Conservation (phyloP, 2,329 filamentous ascomycete genomes). For the Lecanicillium sp. region DNA sequence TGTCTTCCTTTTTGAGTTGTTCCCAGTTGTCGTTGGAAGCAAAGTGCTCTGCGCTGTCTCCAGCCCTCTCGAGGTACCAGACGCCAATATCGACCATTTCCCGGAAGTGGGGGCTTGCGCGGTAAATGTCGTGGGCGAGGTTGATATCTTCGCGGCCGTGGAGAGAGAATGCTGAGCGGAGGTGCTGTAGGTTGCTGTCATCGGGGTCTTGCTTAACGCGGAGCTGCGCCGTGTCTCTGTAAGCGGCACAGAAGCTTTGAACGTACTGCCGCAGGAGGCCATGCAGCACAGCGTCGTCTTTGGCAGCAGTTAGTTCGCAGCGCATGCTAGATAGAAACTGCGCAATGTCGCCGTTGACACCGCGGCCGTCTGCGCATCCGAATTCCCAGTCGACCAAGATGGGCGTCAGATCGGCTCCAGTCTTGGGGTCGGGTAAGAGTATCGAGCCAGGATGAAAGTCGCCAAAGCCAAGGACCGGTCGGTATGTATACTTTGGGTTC, state of each 20-base stretch:
- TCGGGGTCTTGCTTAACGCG: neutral
- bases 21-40: slow-evolving; percentile 16
- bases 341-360: slow-evolving; percentile 19
- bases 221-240: slow-evolving; percentile 11
- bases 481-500: slow-evolving; percentile 7
- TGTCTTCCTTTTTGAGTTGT: slow-evolving; percentile 12
- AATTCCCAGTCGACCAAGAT: slow-evolving; percentile 20
- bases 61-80: slow-evolving; percentile 18
- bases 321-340: slow-evolving; percentile 19
- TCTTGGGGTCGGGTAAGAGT: slow-evolving; percentile 12
- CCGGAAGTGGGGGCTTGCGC: neutral
- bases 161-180: slow-evolving; percentile 17
- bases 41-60: slow-evolving; percentile 14
- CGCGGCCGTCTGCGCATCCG: slow-evolving; percentile 15
- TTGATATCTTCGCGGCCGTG: slow-evolving; percentile 18
- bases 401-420: slow-evolving; percentile 11
- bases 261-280: slow-evolving; percentile 10
- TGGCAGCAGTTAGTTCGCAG: slow-evolving; percentile 12
- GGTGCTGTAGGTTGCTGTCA: slow-evolving; percentile 12
- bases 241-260: slow-evolving; percentile 14
- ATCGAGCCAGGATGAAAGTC: slow-evolving; percentile 19
- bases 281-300: neutral
- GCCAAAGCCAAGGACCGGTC: slow-evolving; percentile 14
- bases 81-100: slow-evolving; percentile 15
- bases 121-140: slow-evolving; percentile 15